phyloP scores from a whole-genome alignment of 2,329 filamentous ascomycete genomes.

The Cadophora luteo-olivacea region DNA sequence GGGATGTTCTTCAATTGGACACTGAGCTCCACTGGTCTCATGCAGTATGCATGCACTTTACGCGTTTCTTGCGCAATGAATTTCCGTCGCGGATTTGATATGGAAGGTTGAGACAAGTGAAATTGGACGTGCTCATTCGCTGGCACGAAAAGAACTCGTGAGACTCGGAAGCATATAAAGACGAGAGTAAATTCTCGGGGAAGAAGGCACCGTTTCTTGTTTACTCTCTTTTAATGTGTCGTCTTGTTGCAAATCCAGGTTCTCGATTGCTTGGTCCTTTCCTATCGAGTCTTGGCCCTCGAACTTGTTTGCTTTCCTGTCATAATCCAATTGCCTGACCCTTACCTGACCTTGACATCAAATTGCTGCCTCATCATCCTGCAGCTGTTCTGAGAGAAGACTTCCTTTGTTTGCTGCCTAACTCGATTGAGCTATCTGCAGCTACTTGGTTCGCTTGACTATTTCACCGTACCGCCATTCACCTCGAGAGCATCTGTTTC shows the following conservation, averaged over 20 bases:
- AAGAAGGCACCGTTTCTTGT: slow-evolving; percentile 5
- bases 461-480: background rate
- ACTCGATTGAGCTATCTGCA: background rate
- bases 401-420: slow-evolving; percentile 1
- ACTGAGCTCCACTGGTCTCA: slow-evolving; percentile 2
- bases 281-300: background rate
- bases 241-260: background rate
- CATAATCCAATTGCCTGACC: background rate
- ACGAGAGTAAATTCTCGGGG: slow-evolving; percentile 14
- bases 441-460: background rate
- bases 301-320: slow-evolving; percentile 16
- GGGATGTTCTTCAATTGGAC: slow-evolving; percentile 30
- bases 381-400: background rate
- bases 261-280: background rate
- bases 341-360: background rate
- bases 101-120: slow-evolving; percentile 5
- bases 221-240: background rate
- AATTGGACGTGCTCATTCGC: slow-evolving; percentile 37
- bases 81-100: slow-evolving; percentile 19
- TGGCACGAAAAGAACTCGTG: slow-evolving; percentile 9
- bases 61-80: slow-evolving; percentile 22
- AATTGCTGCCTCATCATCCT: background rate
- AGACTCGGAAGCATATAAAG: slow-evolving; percentile 30
- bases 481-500: background rate
- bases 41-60: slow-evolving; percentile 37